phyloP scores from a whole-genome alignment of 345 rosid species.

The Carallia pectinifolia region DNA sequence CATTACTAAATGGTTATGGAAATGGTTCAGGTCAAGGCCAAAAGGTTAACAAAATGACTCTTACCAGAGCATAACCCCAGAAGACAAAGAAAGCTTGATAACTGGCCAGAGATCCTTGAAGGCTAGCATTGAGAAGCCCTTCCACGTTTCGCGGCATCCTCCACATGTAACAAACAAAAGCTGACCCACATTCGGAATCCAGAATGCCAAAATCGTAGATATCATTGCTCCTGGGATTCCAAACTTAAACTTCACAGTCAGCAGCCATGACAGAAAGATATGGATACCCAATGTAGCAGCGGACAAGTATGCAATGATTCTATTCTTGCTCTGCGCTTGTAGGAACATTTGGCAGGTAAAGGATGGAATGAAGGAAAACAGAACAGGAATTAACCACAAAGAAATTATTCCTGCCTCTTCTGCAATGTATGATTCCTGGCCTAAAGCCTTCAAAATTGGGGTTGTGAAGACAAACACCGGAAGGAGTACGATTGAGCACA shows the following conservation, averaged over 20 bases:
- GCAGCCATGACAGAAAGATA: conserved; percentile 60
- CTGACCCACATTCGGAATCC: conserved; percentile 82
- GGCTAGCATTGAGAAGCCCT: conserved; percentile 56
- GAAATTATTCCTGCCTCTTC: conserved; percentile 45
- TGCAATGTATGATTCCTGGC: conserved; percentile 53
- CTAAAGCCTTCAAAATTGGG: conserved; percentile 49
- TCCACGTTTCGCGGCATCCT: conserved; percentile 71
- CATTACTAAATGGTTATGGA: neutral
- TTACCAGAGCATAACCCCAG: conserved; percentile 79
- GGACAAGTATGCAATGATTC: conserved; percentile 59
- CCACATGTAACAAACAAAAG: conserved; percentile 51
- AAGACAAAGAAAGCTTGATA: conserved; percentile 64
- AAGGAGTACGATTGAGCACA: conserved; percentile 38
- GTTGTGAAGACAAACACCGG: conserved; percentile 54
- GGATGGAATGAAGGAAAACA: conserved; percentile 41
- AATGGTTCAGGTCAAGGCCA: neutral
- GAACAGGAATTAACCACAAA: conserved; percentile 49
- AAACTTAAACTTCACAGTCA: conserved; percentile 44
- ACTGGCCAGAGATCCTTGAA: conserved; percentile 68
- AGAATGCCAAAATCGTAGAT: conserved; percentile 60
- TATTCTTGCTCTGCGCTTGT: conserved; percentile 81
- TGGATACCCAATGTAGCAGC: conserved; percentile 47
- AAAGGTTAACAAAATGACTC: neutral
- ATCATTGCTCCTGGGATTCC: conserved; percentile 67
- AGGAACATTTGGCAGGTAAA: conserved; percentile 80